phyloP scores from a whole-genome alignment of 441 rosid genomes.

The Isatis lusitanica region DNA sequence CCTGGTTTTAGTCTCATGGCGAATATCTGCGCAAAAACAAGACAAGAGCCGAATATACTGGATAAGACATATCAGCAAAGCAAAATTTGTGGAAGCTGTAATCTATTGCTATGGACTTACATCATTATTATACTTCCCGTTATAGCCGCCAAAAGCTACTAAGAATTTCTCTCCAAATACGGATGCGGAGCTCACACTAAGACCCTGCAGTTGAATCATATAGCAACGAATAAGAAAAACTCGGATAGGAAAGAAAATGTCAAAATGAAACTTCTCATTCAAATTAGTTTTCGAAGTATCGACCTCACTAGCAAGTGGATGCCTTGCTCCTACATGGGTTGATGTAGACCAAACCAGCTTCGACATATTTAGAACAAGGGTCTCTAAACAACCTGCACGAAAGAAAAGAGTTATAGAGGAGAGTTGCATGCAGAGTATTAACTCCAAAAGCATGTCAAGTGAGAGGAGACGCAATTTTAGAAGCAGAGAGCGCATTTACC shows the following conservation, averaged over 20 bases:
- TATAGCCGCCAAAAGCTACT: slow-evolving; percentile 97
- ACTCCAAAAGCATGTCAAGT: neutral
- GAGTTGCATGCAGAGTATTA: neutral
- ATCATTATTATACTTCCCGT: slow-evolving; percentile 91
- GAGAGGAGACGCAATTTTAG: neutral
- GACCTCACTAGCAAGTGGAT: slow-evolving; percentile 99
- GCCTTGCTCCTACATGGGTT: slow-evolving; percentile 73
- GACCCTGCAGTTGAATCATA: slow-evolving; percentile 66
- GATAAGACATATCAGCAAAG: slow-evolving; percentile 9
- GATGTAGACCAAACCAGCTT: slow-evolving; percentile 82
- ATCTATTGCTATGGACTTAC: slow-evolving; percentile 37
- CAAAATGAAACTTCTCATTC: neutral
- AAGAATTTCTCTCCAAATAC: slow-evolving; percentile 68
- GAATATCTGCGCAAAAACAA: slow-evolving; percentile 54
- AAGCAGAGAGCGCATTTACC: slow-evolving; percentile 48
- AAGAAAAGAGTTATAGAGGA: neutral
- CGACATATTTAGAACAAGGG: slow-evolving; percentile 81
- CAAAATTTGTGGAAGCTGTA: neutral
- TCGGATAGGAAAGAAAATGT: neutral
- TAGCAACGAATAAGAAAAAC: slow-evolving; percentile 8
- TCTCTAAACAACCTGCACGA: slow-evolving; percentile 76
- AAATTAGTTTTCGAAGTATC: slow-evolving; percentile 18
- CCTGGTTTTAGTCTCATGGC: slow-evolving; percentile 75
- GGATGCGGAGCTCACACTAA: slow-evolving; percentile 73
- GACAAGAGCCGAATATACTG: slow-evolving; percentile 9